These are phyloP conservation scores for Tranzscheliella williamsii DNA, from an alignment of 1,284 basidiomycete genomes.

Conservation along the genomic window DNA sequence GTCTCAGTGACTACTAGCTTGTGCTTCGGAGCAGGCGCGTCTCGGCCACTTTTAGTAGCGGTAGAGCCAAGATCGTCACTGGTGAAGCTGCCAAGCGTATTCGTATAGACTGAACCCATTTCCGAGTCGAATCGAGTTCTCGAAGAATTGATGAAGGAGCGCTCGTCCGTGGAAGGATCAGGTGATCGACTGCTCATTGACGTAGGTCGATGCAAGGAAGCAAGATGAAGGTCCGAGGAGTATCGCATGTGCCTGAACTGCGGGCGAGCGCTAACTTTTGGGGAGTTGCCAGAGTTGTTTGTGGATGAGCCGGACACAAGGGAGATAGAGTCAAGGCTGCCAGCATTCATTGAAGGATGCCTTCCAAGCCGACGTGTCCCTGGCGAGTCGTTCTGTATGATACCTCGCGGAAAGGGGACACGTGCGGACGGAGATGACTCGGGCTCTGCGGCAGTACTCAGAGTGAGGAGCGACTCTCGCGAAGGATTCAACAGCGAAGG, in stretches of 20 bases:
- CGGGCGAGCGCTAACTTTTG: slow-evolving; percentile 21
- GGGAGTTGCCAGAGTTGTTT: slow-evolving; percentile 16
- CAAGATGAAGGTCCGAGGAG: slow-evolving; percentile 50
- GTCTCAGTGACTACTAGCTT: slow-evolving; percentile 79
- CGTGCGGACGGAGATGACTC: slow-evolving; percentile 19
- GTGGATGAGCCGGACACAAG: slow-evolving; percentile 15
- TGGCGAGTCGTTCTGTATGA: slow-evolving; percentile 31
- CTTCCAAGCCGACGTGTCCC: slow-evolving; percentile 33
- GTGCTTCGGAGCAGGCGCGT: slow-evolving; percentile 62
- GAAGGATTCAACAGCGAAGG: slow-evolving; percentile 48
- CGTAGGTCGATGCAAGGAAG: slow-evolving; percentile 6
- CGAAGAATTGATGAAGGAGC: slow-evolving; percentile 26
- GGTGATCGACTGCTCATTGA: slow-evolving; percentile 16
- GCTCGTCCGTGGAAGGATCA: slow-evolving; percentile 24
- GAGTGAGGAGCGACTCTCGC: slow-evolving; percentile 33
- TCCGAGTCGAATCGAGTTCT: slow-evolving; percentile 47
- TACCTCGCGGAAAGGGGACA: slow-evolving; percentile 42
- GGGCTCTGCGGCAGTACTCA: slow-evolving; percentile 4
- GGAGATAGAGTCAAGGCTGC: slow-evolving; percentile 15
- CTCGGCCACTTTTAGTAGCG: slow-evolving; percentile 20
- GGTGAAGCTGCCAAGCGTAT: slow-evolving; percentile 43
- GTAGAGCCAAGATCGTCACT: slow-evolving; percentile 31
- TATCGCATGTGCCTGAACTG: slow-evolving; percentile 47
- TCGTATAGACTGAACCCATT: slow-evolving; percentile 48
- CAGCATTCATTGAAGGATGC: slow-evolving; percentile 42